A percentile compares a stretch with the other conserved stretches of the same genome.
Conservation (phyloP, 1,139 yeast genomes). For the Arxiozyma telluris region DNA sequence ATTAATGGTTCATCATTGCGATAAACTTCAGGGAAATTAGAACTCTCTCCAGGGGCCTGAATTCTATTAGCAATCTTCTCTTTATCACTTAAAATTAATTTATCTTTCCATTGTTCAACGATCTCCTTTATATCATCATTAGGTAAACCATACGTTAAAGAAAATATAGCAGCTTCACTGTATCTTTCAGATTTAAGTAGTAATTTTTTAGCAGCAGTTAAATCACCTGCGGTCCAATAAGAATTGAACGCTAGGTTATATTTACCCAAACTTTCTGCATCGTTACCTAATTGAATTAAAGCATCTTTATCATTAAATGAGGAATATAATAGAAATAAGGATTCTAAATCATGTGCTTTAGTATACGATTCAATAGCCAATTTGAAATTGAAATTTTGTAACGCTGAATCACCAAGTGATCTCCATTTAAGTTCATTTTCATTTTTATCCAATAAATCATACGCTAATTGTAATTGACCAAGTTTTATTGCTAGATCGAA, state of each 20-base stretch:
- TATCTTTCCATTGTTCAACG: conserved; percentile 58
- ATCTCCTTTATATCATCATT: conserved; percentile 37
- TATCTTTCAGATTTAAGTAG: conserved; percentile 60
- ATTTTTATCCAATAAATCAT: conserved; percentile 49
- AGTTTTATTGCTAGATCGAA: conserved; percentile 73
- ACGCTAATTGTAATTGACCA: conserved; percentile 62
- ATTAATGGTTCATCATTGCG: conserved; percentile 31
- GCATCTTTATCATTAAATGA: conserved; percentile 64
- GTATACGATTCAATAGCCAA: conserved; percentile 76
- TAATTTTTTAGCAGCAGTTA: conserved; percentile 53
- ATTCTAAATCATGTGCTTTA: conserved; percentile 73
- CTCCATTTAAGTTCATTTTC: conserved; percentile 77
- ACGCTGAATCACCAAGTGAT: conserved; percentile 79
- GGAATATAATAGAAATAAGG: conserved; percentile 73
- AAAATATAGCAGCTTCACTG: conserved; percentile 80
- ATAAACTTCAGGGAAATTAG: conserved; percentile 21
- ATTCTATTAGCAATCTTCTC: conserved; percentile 53
- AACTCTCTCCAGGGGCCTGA: conserved; percentile 26
- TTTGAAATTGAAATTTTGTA: conserved; percentile 67
- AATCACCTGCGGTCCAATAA: conserved; percentile 77
- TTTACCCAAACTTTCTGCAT: conserved; percentile 62
- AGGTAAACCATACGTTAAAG: conserved; percentile 61
- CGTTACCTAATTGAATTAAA: conserved; percentile 51
- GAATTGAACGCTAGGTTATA: conserved; percentile 90
- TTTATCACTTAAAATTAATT: conserved; percentile 45